Conservation (phyloP, 2,329 filamentous ascomycete genomes). For the Alternaria infectoria region DNA sequence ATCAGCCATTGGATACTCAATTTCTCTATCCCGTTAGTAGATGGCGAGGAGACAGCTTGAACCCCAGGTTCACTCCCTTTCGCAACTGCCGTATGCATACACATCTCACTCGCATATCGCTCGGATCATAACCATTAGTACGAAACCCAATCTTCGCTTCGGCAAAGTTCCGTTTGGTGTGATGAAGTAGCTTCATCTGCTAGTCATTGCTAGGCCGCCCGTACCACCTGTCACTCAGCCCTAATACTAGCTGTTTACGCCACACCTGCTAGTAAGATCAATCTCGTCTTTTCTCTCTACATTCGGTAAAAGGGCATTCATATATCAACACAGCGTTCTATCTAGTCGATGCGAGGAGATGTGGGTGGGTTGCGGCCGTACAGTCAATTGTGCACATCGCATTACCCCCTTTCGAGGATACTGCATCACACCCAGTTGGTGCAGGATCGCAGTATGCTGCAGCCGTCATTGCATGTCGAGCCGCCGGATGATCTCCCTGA, state of each 20-base stretch:
- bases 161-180: not conserved
- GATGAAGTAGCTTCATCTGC: not conserved
- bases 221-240: not conserved
- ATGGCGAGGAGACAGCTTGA: not conserved
- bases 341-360: not conserved
- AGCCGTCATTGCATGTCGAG: not conserved
- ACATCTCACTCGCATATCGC: not conserved
- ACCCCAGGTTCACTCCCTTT: not conserved
- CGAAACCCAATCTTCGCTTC: not conserved
- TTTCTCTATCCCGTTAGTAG: not conserved
- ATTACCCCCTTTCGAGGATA: not conserved
- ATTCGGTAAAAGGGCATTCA: not conserved
- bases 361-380: not conserved
- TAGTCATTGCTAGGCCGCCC: not conserved
- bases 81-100: not conserved
- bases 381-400: not conserved
- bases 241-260: not conserved
- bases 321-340: not conserved
- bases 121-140: not conserved
- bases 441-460: not conserved
- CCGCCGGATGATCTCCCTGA: not conserved
- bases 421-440: not conserved
- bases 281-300: not conserved
- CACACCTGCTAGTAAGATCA: not conserved
- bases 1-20: not conserved